Evolutionary conservation across 108 stramenopile species (phyloP).

Genomic region (Fistulifera pelliculosa): DNA sequence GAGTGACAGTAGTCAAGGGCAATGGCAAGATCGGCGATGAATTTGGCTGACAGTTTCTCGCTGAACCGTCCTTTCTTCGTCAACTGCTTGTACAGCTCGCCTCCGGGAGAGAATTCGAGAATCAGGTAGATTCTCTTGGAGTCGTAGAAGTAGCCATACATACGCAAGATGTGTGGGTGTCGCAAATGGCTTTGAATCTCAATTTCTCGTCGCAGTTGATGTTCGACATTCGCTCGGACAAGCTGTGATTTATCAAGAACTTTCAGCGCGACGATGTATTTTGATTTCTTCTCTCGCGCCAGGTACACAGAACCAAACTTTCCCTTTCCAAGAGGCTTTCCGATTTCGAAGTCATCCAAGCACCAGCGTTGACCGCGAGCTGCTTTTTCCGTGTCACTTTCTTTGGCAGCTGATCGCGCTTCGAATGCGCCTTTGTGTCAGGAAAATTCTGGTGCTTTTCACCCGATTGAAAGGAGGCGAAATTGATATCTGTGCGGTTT

Average conservation of each 20-base stretch:
- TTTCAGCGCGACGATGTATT: constrained; percentile 99
- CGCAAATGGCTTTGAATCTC: constrained; percentile 97
- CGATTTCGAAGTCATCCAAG: constrained; percentile 96
- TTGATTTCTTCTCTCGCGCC: constrained; percentile 84
- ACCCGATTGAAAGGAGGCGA: no score
- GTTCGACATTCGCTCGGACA: constrained; percentile 91
- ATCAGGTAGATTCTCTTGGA: constrained; percentile 95
- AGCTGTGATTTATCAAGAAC: constrained; percentile 95
- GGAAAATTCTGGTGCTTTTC: constrained; percentile 10
- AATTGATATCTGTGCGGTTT: no score
- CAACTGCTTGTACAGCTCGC: constrained; percentile 95
- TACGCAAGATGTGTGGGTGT: constrained; percentile 92
- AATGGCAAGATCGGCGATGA: constrained; percentile 79
- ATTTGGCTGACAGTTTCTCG: constrained; percentile 73
- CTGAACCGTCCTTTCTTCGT: constrained; percentile 68
- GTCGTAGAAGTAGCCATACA: constrained; percentile 98
- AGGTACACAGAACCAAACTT: constrained; percentile 98
- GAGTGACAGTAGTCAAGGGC: constrained; percentile 93
- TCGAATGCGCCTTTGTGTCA: constrained; percentile 6
- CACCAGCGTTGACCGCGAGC: constrained; percentile 65
- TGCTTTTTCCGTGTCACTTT: constrained; percentile 17
- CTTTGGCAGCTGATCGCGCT: not conserved
- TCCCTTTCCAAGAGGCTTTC: constrained; percentile 93
- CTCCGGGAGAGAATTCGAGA: constrained; percentile 93
- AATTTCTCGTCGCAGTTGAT: constrained; percentile 97